Percentiles rank a stretch among this genome's conserved stretches.
phyloP scores from a whole-genome alignment of 306 rosid species.

The Lathyrus tuberosus region DNA sequence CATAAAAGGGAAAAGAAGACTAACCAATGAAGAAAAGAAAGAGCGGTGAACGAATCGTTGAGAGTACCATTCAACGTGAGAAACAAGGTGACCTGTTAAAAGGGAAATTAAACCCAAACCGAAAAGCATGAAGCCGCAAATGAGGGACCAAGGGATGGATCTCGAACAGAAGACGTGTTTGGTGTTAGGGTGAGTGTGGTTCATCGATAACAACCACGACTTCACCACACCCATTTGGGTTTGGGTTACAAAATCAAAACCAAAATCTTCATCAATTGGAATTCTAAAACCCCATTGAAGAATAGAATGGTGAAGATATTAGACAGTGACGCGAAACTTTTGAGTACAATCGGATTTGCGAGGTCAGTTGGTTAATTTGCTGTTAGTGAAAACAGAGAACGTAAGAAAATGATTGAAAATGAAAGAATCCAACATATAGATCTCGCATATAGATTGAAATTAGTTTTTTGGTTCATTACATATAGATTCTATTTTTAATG shows the following conservation, averaged over 20 bases:
- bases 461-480: too few relatives aligned
- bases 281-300: conserved; percentile 3
- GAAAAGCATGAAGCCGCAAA: conserved; percentile 89
- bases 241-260: conserved; percentile 27
- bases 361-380: neutral
- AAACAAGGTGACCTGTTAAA: conserved; percentile 86
- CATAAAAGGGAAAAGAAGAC: neutral
- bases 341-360: too few relatives aligned
- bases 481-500: too few relatives aligned
- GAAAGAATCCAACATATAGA: too few relatives aligned
- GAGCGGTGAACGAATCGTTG: conserved; percentile 63
- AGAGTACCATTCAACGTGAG: conserved; percentile 96
- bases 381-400: neutral
- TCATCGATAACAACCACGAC: conserved; percentile 33
- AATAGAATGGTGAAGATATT: neutral
- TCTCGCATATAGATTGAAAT: too few relatives aligned
- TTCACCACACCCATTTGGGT: conserved; percentile 39
- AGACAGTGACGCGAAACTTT: too few relatives aligned
- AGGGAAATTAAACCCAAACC: conserved; percentile 85
- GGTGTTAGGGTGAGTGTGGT: conserved; percentile 40
- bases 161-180: conserved; percentile 56
- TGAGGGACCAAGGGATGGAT: conserved; percentile 69
- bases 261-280: conserved; percentile 29
- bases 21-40: conserved; percentile 63
- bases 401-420: conserved; percentile 9